Conservation (phyloP, 495 filamentous ascomycete genomes). For the Penicillium soppii region DNA sequence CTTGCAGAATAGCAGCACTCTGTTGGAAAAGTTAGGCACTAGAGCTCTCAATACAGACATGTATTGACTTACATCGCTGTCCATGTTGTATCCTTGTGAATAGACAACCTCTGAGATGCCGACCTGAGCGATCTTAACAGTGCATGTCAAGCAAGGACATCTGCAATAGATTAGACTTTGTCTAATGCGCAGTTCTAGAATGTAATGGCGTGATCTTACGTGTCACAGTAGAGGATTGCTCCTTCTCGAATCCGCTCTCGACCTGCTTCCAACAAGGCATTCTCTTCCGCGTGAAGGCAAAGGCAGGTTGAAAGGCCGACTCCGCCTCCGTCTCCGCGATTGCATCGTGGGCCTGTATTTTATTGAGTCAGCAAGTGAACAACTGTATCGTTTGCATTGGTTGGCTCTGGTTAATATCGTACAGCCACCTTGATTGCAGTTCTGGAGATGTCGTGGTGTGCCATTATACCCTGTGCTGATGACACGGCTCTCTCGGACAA, state of each 20-base stretch:
- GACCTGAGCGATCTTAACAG: slow-evolving; percentile 95
- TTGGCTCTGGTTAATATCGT: slow-evolving; percentile 16
- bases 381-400: not conserved
- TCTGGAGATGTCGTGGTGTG: slow-evolving; percentile 78
- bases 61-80: slow-evolving; percentile 52
- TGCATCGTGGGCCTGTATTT: slow-evolving; percentile 68
- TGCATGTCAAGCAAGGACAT: slow-evolving; percentile 97
- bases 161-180: slow-evolving; percentile 27
- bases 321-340: slow-evolving; percentile 67
- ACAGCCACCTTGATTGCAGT: slow-evolving; percentile 95
- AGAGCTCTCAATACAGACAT: not conserved
- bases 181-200: not conserved
- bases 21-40: slow-evolving; percentile 26
- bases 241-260: slow-evolving; percentile 81
- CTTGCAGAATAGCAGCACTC: slow-evolving; percentile 73
- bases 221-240: slow-evolving; percentile 88
- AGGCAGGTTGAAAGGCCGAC: slow-evolving; percentile 79
- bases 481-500: slow-evolving; percentile 85
- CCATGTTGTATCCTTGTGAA: slow-evolving; percentile 90
- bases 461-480: slow-evolving; percentile 98
- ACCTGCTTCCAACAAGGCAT: slow-evolving; percentile 90
- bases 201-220: slow-evolving; percentile 41
- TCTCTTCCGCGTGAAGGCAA: slow-evolving; percentile 96
- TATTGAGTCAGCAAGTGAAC: not conserved
- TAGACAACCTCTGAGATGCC: slow-evolving; percentile 96